Evolutionary conservation across 371 early-diverging fungal species (phyloP), one percentile per base, ranked within the genome.

Genomic region (Mucor circinelloides): DNA sequence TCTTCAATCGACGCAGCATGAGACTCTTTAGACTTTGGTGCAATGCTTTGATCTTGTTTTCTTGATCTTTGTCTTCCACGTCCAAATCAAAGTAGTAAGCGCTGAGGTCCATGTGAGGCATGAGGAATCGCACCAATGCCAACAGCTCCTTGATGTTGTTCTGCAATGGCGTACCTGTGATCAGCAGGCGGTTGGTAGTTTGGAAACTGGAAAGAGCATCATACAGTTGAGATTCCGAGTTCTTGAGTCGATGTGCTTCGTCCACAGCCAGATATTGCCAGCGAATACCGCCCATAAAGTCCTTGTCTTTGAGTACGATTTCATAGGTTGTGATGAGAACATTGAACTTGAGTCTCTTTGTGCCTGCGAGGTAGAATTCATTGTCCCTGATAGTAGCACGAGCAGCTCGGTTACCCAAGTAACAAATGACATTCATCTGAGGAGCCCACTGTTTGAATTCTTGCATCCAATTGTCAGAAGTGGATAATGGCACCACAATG

Each of bases 391-490:
- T 95, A 0, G 91, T 86, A 48, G 91, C 87, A 44, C 96, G 90
- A 44, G 92, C 86, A 42, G 85, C 82, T n/a, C 85, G 85, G 75
- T 94, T 93, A 61, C 98, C 99, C 63, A 92, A 87, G 70, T 98
- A 99, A 48, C 89, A 86, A 31, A 99, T 82, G 48, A 90, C 82
- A 75, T 99, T 97, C 84, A 98, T 86, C 32, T 93, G 91, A 0
- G 98, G 98, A 12, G 97, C 95, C 98, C 98, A 99, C 42, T 91
- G 87, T 21, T 87, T 88, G 78, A 98, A 94, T 82, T 98, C 98
- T 28, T 89, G 85, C 80, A 94, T 91, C 99, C 99, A 99, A 4
- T 94, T 89, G 15, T 92, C 93, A 34, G 97, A 92, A 0, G 97
- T 97, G 25, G 97, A 97, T 25, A 98, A 78, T 2, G 99, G 99